These are phyloP conservation scores for Aspergillus coremiiformis DNA, from an alignment of 495 filamentous ascomycete species.

Conservation along the genomic window DNA sequence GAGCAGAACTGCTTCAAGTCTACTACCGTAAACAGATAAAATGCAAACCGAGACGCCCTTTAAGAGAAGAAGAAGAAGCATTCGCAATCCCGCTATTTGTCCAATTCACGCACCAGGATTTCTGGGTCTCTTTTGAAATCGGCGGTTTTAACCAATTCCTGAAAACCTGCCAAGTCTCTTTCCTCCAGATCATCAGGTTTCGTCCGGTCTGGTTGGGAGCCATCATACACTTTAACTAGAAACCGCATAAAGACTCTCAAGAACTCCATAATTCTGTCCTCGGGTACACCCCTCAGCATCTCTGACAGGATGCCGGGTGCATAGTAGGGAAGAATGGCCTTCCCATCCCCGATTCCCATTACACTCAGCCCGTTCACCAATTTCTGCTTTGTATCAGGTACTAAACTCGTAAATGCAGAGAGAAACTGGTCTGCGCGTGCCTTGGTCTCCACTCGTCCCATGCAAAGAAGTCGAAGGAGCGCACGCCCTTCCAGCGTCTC, in stretches of 20 bases:
- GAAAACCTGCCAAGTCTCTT: constrained; percentile 11
- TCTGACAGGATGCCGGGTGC: constrained; percentile 17
- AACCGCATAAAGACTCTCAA: constrained; percentile 16
- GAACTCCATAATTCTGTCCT: neutral
- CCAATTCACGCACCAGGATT: constrained; percentile 2
- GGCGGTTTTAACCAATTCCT: constrained; percentile 3
- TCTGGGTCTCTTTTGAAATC: constrained; percentile 3
- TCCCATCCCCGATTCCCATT: constrained; percentile 17
- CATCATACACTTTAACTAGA: constrained; percentile 12
- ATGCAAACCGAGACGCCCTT: no score
- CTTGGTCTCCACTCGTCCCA: constrained; percentile 17
- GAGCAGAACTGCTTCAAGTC: neutral
- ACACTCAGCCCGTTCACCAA: constrained; percentile 20
- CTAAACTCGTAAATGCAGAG: constrained; percentile 7
- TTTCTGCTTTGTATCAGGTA: neutral
- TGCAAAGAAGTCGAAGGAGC: constrained; percentile 20
- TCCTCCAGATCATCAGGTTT: constrained; percentile 10
- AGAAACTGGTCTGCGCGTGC: constrained; percentile 9
- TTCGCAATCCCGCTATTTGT: neutral
- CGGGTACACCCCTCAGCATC: neutral
- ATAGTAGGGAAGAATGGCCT: constrained; percentile 21
- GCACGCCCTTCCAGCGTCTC: constrained; percentile 7
- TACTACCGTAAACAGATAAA: neutral
- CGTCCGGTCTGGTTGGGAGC: constrained; percentile 4
- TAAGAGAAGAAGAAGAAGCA: neutral